A percentile compares a stretch with the other conserved stretches of the same genome.
Evolutionary conservation across 768 basidiomycete genomes (phyloP).

Genomic region (Mycena floridula): DNA sequence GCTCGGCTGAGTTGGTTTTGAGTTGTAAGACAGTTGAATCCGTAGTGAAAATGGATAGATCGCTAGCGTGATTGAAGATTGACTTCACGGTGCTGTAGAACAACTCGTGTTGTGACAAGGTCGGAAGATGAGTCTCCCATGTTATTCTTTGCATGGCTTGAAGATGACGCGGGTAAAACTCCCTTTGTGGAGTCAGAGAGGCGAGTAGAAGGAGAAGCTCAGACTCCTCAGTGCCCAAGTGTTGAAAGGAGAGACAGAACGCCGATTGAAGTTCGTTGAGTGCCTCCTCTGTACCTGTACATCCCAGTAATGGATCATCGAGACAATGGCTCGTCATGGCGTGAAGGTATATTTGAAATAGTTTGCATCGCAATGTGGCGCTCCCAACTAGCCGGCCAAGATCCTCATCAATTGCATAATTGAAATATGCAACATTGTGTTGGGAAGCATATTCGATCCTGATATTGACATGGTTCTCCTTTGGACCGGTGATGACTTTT

Average conservation of each 20-base stretch:
- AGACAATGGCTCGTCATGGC: constrained; percentile 35
- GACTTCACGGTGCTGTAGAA: no score
- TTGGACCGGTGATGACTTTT: constrained; percentile 11
- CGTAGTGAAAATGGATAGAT: no score
- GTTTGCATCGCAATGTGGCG: constrained; percentile 19
- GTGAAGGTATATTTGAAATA: constrained; percentile 38
- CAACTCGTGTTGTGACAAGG: no score
- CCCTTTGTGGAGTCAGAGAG: constrained; percentile 25
- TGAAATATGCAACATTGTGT: constrained; percentile 9
- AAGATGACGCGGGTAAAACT: constrained; percentile 31
- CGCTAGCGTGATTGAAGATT: no score
- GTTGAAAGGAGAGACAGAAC: constrained; percentile 32
- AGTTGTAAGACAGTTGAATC: no score
- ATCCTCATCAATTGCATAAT: constrained; percentile 26
- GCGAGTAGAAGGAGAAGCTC: constrained; percentile 26
- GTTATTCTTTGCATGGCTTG: constrained; percentile 32
- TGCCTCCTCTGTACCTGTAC: constrained; percentile 39
- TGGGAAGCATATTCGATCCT: constrained; percentile 11
- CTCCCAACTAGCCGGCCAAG: constrained; percentile 25
- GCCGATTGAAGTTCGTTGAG: constrained; percentile 31
- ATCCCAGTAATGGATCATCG: constrained; percentile 35
- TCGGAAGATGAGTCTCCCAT: no score
- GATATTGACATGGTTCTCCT: constrained; percentile 16
- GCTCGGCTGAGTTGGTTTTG: no score
- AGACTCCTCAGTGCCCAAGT: constrained; percentile 20